Conservation (phyloP, 2,329 filamentous ascomycete species). For the Ustulina deusta region DNA sequence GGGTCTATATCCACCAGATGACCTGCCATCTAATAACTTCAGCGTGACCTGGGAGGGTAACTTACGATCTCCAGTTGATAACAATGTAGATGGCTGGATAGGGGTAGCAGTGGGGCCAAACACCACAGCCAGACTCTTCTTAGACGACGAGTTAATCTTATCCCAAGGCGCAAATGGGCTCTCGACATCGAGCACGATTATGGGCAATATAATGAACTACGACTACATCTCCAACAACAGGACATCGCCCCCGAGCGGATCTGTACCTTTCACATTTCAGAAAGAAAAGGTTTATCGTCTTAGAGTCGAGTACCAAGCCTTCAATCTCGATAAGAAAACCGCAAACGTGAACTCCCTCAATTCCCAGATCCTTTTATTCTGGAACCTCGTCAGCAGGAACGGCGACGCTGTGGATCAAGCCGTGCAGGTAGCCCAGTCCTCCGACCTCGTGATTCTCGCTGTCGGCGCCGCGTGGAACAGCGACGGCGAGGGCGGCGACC, state of each 20-base stretch:
- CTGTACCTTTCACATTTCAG: constrained; percentile 54
- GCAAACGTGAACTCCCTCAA: constrained; percentile 57
- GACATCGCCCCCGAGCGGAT: constrained; percentile 54
- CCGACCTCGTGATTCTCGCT: constrained; percentile 56
- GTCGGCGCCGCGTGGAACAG: constrained; percentile 60
- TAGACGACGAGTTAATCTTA: constrained; percentile 51
- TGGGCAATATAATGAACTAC: constrained; percentile 56
- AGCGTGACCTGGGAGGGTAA: constrained; percentile 58
- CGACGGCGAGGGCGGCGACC: constrained; percentile 58
- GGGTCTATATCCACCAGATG: constrained; percentile 58
- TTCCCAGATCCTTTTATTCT: constrained; percentile 58
- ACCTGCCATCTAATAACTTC: constrained; percentile 59
- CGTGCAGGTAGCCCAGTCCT: constrained; percentile 50
- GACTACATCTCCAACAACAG: constrained; percentile 53
- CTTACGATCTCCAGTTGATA: constrained; percentile 54
- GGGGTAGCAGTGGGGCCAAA: constrained; percentile 57
- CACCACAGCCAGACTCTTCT: constrained; percentile 54
- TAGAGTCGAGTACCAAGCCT: constrained; percentile 58
- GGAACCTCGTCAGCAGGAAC: constrained; percentile 58
- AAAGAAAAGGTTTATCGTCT: constrained; percentile 52
- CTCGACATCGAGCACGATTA: constrained; percentile 50
- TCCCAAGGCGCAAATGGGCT: constrained; percentile 46
- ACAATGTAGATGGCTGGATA: constrained; percentile 56
- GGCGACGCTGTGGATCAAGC: constrained; percentile 51
- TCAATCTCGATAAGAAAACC: constrained; percentile 55